Evolutionary conservation across 495 filamentous ascomycete genomes (phyloP).

Genomic region (Podospora bellae-mahoneyi): DNA sequence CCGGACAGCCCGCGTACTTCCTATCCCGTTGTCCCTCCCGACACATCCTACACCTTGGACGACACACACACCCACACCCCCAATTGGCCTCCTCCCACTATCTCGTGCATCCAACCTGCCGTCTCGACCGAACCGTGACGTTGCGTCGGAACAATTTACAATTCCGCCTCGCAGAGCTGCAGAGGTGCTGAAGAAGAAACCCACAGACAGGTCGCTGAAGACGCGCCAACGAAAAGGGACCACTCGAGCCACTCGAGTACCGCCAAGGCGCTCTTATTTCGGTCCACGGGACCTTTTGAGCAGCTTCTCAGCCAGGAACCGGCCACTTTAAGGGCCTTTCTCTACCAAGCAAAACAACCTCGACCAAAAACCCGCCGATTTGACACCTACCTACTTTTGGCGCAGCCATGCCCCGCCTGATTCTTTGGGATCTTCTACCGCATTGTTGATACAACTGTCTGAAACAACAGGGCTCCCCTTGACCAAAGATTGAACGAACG

Average conservation of each 20-base stretch:
- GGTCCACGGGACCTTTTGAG: constrained; percentile 2
- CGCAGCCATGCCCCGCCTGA: constrained; percentile 28
- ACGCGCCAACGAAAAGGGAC: not conserved
- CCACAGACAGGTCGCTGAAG: not conserved
- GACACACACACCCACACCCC: not conserved
- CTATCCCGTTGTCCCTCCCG: not conserved
- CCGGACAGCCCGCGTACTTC: not conserved
- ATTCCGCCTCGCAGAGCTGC: constrained; percentile 2
- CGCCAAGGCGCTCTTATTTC: constrained; percentile 12
- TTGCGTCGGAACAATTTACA: constrained; percentile 8
- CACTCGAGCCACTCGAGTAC: not conserved
- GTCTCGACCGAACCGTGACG: not conserved
- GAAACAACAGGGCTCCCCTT: constrained; percentile 29
- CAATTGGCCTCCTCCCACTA: constrained; percentile 1
- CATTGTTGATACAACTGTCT: constrained; percentile 40
- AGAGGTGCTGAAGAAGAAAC: not conserved
- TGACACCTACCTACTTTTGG: constrained; percentile 10
- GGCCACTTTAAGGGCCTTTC: not conserved
- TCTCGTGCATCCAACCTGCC: not conserved
- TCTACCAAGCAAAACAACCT: constrained; percentile 5
- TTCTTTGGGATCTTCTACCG: constrained; percentile 20
- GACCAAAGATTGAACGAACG: constrained; percentile 22
- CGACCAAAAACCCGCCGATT: constrained; percentile 8
- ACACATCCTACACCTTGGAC: not conserved
- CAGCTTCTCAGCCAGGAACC: not conserved